These are phyloP conservation scores for Xanthoconium stramineum DNA, from an alignment of 768 basidiomycete species.

Conservation along the genomic window DNA sequence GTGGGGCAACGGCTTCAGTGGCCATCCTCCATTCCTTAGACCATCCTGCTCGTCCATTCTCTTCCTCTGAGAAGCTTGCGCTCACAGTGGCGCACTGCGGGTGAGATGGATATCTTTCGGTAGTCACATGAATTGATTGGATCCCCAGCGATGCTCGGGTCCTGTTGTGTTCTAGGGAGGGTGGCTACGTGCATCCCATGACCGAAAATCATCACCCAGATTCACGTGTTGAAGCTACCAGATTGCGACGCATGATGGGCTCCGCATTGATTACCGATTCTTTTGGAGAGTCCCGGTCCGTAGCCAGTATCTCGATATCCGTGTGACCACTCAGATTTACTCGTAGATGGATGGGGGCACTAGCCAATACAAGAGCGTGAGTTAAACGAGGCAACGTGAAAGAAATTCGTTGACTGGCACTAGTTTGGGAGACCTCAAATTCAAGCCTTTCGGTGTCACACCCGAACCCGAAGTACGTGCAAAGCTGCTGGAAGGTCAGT, in stretches of 20 bases:
- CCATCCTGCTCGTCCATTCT: constrained; percentile 75
- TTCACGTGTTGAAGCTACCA: constrained; percentile 75
- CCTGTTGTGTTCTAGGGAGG: constrained; percentile 69
- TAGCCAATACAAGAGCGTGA: constrained; percentile 89
- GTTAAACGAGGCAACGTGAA: constrained; percentile 17
- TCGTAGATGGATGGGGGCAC: constrained; percentile 89
- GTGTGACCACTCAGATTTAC: background rate
- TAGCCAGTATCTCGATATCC: background rate
- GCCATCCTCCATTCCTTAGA: constrained; percentile 92
- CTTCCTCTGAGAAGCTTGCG: constrained; percentile 67
- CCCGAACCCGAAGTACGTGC: constrained; percentile 87
- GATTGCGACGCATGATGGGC: constrained; percentile 88
- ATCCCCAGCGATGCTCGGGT: constrained; percentile 79
- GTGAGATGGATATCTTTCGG: constrained; percentile 39
- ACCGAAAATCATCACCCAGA: constrained; percentile 98
- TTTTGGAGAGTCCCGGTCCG: constrained; percentile 86
- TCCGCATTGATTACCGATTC: constrained; percentile 88
- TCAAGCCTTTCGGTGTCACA: constrained; percentile 87
- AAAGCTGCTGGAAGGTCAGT: constrained; percentile 68
- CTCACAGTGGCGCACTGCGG: constrained; percentile 93
- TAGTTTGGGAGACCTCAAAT: constrained; percentile 86
- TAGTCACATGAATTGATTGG: constrained; percentile 10
- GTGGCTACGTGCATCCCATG: constrained; percentile 76
- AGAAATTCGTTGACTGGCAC: constrained; percentile 1
- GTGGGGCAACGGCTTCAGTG: constrained; percentile 90